Percentiles rank a stretch among this genome's conserved stretches.
Conservation (phyloP, 1,284 basidiomycete species). For the Thecaphora thlaspeos region DNA sequence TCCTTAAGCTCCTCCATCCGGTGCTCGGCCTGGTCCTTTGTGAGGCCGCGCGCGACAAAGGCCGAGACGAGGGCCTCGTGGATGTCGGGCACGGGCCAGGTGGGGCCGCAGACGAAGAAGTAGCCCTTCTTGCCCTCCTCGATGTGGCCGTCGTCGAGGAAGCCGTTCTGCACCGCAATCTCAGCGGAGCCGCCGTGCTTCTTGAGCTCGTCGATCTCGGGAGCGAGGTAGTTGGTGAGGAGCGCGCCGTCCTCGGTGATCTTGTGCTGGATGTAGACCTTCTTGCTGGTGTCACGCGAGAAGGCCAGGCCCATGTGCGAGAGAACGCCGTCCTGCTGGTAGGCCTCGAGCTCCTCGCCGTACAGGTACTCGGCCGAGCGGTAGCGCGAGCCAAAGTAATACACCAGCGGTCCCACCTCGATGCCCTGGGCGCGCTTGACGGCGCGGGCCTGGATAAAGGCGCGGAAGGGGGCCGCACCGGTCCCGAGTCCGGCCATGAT, state of each 20-base stretch:
- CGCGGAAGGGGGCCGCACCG: constrained; percentile 95
- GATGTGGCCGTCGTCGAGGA: constrained; percentile 27
- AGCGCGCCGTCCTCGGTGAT: constrained; percentile 84
- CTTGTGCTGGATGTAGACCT: constrained; percentile 98
- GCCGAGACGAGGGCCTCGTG: constrained; percentile 85
- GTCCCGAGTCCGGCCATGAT: constrained; percentile 99
- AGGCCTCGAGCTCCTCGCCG: constrained; percentile 74
- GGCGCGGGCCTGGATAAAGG: constrained; percentile 93
- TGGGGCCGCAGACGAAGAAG: constrained; percentile 96
- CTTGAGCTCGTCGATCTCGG: constrained; percentile 64
- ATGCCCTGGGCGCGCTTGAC: constrained; percentile 74
- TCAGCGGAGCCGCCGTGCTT: constrained; percentile 56
- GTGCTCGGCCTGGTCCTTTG: constrained; percentile 71
- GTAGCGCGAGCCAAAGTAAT: constrained; percentile 97
- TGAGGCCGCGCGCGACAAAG: constrained; percentile 69
- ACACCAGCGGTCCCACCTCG: constrained; percentile 84
- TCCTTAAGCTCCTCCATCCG: constrained; percentile 91
- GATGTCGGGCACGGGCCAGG: constrained; percentile 97
- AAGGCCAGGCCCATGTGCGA: constrained; percentile 90
- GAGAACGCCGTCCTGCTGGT: constrained; percentile 77
- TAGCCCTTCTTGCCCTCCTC: constrained; percentile 60
- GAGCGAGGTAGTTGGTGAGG: constrained; percentile 64
- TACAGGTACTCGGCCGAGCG: constrained; percentile 94
- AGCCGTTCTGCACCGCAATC: constrained; percentile 63
- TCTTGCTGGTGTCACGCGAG: constrained; percentile 84